phyloP scores from a whole-genome alignment of 2,329 filamentous ascomycete genomes.

The Dryadomyces quercus-mongolicae region DNA sequence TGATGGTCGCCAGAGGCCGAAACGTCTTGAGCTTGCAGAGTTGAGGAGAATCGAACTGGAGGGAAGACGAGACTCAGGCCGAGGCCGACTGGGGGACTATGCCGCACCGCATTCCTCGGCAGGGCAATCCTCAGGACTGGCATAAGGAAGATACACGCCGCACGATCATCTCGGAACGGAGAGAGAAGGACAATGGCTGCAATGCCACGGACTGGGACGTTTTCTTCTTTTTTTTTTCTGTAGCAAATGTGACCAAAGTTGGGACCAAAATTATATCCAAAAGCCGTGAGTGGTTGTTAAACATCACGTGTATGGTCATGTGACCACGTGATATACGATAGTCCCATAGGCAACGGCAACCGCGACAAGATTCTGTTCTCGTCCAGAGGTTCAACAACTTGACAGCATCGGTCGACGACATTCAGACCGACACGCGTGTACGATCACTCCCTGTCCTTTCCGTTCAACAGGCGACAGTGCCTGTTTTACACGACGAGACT shows the following conservation, averaged over 20 bases:
- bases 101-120: slow-evolving; percentile 10
- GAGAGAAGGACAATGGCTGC: background rate
- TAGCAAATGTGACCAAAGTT: too few species aligned
- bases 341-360: too few species aligned
- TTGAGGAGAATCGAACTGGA: background rate
- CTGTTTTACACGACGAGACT: background rate
- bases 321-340: background rate
- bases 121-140: slow-evolving; percentile 13
- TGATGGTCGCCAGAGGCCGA: background rate
- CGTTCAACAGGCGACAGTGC: too few species aligned
- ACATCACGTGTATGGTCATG: background rate
- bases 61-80: background rate
- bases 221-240: too few species aligned
- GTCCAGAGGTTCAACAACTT: too few species aligned
- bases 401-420: too few species aligned
- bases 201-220: background rate
- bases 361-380: background rate
- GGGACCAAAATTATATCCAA: background rate
- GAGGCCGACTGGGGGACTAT: background rate
- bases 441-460: too few species aligned
- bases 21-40: background rate
- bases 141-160: slow-evolving; percentile 11
- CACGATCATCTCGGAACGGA: slow-evolving; percentile 14
- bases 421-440: too few species aligned
- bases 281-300: too few species aligned